phyloP scores from a whole-genome alignment of 2,329 filamentous ascomycete species.

The Fusarium heterosporum region DNA sequence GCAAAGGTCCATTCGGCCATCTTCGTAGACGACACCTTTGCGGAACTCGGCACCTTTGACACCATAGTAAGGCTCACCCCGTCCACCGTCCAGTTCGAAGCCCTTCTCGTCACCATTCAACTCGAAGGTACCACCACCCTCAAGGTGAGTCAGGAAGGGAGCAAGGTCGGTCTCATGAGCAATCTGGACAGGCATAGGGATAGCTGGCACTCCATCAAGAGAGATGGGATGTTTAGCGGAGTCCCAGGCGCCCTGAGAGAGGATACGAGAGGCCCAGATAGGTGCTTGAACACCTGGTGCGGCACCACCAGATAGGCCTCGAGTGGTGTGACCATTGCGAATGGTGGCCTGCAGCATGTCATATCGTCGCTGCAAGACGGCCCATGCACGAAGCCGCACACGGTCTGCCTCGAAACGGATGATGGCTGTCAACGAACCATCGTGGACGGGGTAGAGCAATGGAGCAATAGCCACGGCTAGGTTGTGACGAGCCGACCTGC shows the following conservation, averaged over 20 bases:
- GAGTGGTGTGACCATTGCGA: slow-evolving; percentile 48
- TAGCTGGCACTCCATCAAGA: slow-evolving; percentile 47
- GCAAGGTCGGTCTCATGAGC: slow-evolving; percentile 49
- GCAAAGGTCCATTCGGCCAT: slow-evolving; percentile 66
- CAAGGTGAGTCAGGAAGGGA: slow-evolving; percentile 52
- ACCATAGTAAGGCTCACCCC: slow-evolving; percentile 54
- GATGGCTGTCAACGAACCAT: slow-evolving; percentile 52
- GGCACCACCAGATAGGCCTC: slow-evolving; percentile 49
- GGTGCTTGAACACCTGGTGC: slow-evolving; percentile 50
- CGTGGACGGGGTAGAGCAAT: slow-evolving; percentile 51
- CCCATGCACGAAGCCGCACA: slow-evolving; percentile 53
- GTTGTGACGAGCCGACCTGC: slow-evolving; percentile 49
- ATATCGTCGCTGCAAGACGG: slow-evolving; percentile 52
- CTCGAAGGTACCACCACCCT: slow-evolving; percentile 48
- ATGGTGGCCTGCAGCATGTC: slow-evolving; percentile 50
- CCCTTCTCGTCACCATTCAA: slow-evolving; percentile 42
- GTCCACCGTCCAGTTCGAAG: slow-evolving; percentile 50
- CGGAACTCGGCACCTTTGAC: slow-evolving; percentile 53
- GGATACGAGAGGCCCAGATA: slow-evolving; percentile 51
- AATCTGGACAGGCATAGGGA: slow-evolving; percentile 52
- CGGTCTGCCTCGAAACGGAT: slow-evolving; percentile 55
- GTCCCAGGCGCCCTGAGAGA: slow-evolving; percentile 52
- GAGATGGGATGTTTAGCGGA: slow-evolving; percentile 49
- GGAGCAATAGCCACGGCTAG: slow-evolving; percentile 50
- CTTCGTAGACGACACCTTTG: slow-evolving; percentile 60